These are phyloP conservation scores for Leccinum truebloodii DNA, from an alignment of 768 basidiomycete genomes.

Conservation along the genomic window DNA sequence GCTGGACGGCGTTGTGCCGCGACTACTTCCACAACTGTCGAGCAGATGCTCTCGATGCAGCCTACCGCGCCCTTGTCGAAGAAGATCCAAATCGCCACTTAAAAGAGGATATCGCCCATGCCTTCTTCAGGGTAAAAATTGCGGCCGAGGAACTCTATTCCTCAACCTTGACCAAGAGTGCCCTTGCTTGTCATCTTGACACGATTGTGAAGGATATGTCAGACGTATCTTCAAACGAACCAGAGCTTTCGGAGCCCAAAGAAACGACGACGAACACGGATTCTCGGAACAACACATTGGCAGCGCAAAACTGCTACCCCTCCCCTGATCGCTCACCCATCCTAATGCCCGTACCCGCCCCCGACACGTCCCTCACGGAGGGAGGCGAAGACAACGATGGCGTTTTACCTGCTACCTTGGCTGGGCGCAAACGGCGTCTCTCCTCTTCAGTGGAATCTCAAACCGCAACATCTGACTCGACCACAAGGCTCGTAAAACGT, in stretches of 20 bases:
- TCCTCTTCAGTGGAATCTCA: neutral
- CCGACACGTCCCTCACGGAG: neutral
- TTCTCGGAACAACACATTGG: neutral
- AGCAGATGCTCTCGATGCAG: slow-evolving; percentile 25
- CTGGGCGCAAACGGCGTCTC: neutral
- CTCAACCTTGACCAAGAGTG: slow-evolving; percentile 16
- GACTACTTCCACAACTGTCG: slow-evolving; percentile 23
- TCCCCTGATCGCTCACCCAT: neutral
- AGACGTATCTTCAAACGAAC: neutral
- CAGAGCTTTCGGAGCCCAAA: neutral
- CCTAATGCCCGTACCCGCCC: neutral
- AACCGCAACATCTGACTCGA: neutral
- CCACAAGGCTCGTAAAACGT: neutral
- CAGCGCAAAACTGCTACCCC: neutral
- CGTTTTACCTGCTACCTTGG: neutral
- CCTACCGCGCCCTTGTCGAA: slow-evolving; percentile 23
- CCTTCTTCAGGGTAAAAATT: slow-evolving; percentile 33
- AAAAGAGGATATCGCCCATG: slow-evolving; percentile 2
- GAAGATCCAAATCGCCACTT: slow-evolving; percentile 14
- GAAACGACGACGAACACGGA: neutral
- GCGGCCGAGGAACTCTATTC: neutral
- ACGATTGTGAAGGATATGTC: slow-evolving; percentile 21
- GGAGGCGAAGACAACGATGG: neutral
- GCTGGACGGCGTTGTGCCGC: slow-evolving; percentile 47
- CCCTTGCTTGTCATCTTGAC: too few species aligned